phyloP scores from a whole-genome alignment of 352 stramenopile species.

The Globisporangium orthogonon region DNA sequence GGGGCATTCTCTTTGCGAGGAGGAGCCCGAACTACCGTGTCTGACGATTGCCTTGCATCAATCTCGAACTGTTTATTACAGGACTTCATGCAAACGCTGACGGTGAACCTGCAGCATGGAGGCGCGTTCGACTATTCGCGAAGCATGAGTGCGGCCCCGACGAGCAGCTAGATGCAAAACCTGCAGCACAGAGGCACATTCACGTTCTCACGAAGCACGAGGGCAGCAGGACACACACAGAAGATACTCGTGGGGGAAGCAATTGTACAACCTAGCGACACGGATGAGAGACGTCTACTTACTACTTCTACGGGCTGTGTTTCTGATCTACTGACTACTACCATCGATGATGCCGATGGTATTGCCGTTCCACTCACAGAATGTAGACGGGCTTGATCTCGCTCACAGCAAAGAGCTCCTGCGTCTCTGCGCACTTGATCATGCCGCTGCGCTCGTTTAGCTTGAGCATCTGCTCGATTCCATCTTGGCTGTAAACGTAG shows the following conservation, averaged over 20 bases:
- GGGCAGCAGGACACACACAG: conserved; percentile 1
- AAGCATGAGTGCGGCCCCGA: conserved; percentile 13
- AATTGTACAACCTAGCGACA: background rate
- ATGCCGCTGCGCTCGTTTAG: conserved; percentile 26
- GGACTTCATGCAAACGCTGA: conserved; percentile 83
- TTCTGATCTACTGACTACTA: background rate
- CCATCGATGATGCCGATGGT: background rate
- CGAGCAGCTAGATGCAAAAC: conserved; percentile 1
- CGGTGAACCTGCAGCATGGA: conserved; percentile 65
- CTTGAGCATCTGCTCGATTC: conserved; percentile 51
- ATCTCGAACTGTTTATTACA: conserved; percentile 7
- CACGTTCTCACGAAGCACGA: conserved; percentile 17
- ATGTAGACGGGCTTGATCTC: conserved; percentile 81
- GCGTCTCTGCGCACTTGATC: conserved; percentile 72
- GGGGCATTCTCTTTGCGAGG: background rate
- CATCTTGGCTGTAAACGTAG: conserved; percentile 75
- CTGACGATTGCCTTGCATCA: background rate
- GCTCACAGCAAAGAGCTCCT: conserved; percentile 48
- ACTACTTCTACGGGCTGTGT: background rate
- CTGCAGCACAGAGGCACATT: conserved; percentile 72
- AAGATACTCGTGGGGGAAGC: background rate
- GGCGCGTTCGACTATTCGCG: conserved; percentile 44
- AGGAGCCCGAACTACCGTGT: background rate
- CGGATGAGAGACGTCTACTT: background rate
- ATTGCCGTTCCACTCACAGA: conserved; percentile 21